Percentiles rank a stretch among this genome's conserved stretches.
phyloP scores from a whole-genome alignment of 2,329 filamentous ascomycete genomes.

The Sporothrix mexicana region DNA sequence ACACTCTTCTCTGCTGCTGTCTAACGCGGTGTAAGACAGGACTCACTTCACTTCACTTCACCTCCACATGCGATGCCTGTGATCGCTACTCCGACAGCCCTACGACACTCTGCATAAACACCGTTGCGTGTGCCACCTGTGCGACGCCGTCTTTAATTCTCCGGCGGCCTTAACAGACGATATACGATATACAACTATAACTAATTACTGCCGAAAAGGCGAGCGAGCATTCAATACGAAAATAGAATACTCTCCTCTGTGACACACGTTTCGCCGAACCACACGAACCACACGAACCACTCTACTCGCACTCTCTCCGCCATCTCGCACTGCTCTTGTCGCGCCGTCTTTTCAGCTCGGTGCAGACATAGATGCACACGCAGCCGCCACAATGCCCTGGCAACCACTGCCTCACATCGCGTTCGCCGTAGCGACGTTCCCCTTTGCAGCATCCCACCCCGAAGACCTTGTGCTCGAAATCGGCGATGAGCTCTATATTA shows the following conservation, averaged over 20 bases:
- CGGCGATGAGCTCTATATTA: conserved; percentile 97
- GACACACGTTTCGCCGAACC: neutral
- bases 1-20: conserved; percentile 24
- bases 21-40: conserved; percentile 33
- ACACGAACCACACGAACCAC: neutral
- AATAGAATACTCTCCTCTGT: neutral
- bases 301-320: too few relatives aligned
- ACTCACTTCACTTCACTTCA: neutral
- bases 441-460: conserved; percentile 83
- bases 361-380: conserved; percentile 32
- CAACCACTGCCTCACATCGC: conserved; percentile 94
- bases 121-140: conserved; percentile 30
- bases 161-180: neutral
- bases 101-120: conserved; percentile 27
- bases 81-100: conserved; percentile 27
- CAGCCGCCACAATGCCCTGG: conserved; percentile 78
- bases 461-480: conserved; percentile 96
- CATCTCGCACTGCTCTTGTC: neutral
- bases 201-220: neutral
- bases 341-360: conserved; percentile 6
- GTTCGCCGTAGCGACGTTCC: conserved; percentile 95
- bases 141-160: conserved; percentile 21
- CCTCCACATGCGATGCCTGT: conserved; percentile 26
- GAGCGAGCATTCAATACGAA: too few relatives aligned
- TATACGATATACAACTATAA: neutral